Conservation (phyloP, 2,329 filamentous ascomycete species). For the Fusarium sp. region DNA sequence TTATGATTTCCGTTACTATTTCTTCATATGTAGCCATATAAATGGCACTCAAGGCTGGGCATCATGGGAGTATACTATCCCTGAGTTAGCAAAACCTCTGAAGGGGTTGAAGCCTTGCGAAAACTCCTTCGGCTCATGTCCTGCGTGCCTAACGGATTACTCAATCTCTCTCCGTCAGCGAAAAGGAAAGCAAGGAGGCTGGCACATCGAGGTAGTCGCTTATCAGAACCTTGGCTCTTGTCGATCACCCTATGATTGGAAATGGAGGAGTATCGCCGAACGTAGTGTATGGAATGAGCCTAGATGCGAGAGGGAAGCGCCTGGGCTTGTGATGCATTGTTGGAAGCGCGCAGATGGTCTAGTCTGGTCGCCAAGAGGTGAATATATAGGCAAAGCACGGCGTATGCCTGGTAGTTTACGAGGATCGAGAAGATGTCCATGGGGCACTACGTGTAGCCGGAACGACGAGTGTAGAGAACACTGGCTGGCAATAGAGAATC, state of each 20-base stretch:
- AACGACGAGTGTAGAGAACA: not conserved
- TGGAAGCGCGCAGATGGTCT: slow-evolving; percentile 3
- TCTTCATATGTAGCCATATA: not conserved
- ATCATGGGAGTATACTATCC: not conserved
- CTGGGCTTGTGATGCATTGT: slow-evolving; percentile 9
- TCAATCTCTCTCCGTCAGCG: not conserved
- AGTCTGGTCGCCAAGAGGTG: not conserved
- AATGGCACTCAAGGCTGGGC: not conserved
- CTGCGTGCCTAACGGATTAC: slow-evolving; percentile 23
- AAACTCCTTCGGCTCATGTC: slow-evolving; percentile 12
- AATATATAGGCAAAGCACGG: not conserved
- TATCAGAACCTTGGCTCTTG: slow-evolving; percentile 17
- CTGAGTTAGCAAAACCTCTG: not conserved
- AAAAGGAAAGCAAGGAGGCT: not conserved
- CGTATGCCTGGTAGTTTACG: not conserved
- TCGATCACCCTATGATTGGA: slow-evolving; percentile 24
- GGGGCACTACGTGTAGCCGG: rapidly evolving
- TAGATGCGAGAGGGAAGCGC: not conserved
- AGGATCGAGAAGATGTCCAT: slow-evolving; percentile 1
- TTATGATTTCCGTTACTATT: rapidly evolving
- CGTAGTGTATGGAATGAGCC: not conserved
- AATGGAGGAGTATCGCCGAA: slow-evolving; percentile 9
- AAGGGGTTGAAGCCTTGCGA: not conserved
- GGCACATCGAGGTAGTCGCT: not conserved
- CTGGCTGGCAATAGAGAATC: not conserved